Conservation (phyloP, 805 yeast species). For the Pichia sporocuriosa region DNA sequence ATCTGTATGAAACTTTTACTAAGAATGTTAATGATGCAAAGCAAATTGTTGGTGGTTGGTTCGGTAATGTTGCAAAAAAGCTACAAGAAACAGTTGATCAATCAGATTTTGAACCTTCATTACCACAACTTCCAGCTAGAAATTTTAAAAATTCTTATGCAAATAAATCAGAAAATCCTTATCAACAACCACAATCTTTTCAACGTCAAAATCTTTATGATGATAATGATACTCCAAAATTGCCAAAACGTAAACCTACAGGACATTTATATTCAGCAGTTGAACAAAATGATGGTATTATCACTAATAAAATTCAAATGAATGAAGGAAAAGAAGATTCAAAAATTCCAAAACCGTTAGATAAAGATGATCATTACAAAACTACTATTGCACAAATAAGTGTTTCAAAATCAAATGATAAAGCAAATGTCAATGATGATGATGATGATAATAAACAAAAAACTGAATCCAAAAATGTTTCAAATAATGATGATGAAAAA, state of each 20-base stretch:
- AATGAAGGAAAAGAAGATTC: constrained; percentile 19
- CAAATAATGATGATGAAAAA: constrained; percentile 22
- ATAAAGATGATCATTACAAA: constrained; percentile 9
- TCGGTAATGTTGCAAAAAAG: constrained; percentile 57
- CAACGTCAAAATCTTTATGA: neutral
- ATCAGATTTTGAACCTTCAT: neutral
- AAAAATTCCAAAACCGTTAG: neutral
- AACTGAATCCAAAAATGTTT: too few relatives aligned
- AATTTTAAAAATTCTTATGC: too few relatives aligned
- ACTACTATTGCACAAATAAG: constrained; percentile 13
- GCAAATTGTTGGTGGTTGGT: constrained; percentile 71
- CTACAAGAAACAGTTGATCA: constrained; percentile 20
- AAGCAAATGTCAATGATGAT: neutral
- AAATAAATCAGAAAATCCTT: constrained; percentile 6
- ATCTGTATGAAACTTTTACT: constrained; percentile 52
- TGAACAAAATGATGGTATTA: constrained; percentile 15
- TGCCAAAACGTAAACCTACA: constrained; percentile 6
- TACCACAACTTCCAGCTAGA: neutral
- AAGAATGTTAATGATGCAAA: constrained; percentile 80
- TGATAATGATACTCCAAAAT: constrained; percentile 5
- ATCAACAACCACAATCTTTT: constrained; percentile 5
- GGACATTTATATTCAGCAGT: constrained; percentile 29
- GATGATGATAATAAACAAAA: constrained; percentile 9
- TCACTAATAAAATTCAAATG: constrained; percentile 14
- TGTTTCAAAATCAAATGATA: neutral